These are phyloP conservation scores for Gnaphalium uliginosum DNA, from an alignment of 129 eudicot species.

Conservation along the genomic window DNA sequence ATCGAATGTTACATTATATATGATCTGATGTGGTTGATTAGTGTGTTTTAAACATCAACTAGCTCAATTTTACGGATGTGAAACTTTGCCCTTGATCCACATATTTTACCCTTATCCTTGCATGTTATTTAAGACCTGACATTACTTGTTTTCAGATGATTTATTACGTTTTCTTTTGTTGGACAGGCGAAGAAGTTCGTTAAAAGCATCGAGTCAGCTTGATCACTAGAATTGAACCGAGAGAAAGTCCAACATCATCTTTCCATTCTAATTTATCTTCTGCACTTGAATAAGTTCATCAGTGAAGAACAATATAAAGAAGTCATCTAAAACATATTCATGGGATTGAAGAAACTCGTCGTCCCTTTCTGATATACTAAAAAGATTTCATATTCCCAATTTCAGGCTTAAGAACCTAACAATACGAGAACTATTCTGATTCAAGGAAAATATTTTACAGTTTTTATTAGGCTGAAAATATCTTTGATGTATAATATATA, in stretches of 20 bases:
- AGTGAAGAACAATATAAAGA: slow-evolving; percentile 11
- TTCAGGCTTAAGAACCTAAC: neutral
- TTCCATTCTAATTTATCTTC: neutral
- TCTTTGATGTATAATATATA: no score
- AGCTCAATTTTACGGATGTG: neutral
- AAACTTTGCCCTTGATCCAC: neutral
- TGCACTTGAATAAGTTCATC: slow-evolving; percentile 28
- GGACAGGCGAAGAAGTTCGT: slow-evolving; percentile 80
- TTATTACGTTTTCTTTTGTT: slow-evolving; percentile 25
- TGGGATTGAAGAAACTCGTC: neutral
- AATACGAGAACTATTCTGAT: neutral
- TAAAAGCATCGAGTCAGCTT: slow-evolving; percentile 57
- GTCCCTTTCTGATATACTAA: neutral
- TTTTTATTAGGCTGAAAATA: no score
- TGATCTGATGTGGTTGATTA: no score
- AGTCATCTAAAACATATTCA: neutral
- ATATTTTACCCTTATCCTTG: neutral
- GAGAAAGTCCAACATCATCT: slow-evolving; percentile 11
- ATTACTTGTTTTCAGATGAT: neutral
- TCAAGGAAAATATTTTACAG: neutral
- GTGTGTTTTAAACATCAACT: neutral
- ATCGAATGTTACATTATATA: neutral
- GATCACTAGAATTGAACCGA: slow-evolving; percentile 9
- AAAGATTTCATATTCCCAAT: slow-evolving; percentile 19
- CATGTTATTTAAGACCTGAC: slow-evolving; percentile 7